Percentiles rank a stretch among this genome's conserved stretches.
Conservation (phyloP, 2,329 filamentous ascomycete species). For the Cladophialophora carrionii region DNA sequence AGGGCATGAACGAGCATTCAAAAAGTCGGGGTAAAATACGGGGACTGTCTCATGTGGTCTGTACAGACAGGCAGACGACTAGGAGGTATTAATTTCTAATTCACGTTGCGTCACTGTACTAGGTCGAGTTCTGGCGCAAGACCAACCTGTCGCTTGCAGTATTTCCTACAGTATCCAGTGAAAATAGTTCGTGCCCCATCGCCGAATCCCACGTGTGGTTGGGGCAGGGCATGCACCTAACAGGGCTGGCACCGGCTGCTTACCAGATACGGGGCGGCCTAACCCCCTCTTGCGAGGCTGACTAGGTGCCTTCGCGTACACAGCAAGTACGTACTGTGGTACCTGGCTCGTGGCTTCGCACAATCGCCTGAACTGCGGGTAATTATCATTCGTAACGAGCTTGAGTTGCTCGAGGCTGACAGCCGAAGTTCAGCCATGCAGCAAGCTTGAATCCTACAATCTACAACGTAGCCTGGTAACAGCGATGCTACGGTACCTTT, state of each 20-base stretch:
- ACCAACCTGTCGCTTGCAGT: neutral
- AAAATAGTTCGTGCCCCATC: neutral
- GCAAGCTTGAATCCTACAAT: neutral
- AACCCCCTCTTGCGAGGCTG: neutral
- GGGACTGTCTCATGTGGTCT: neutral
- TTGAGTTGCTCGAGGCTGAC: neutral
- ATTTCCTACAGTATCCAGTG: neutral
- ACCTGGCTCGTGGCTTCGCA: neutral
- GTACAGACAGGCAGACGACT: neutral
- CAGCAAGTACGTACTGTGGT: neutral
- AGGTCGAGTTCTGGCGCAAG: too few species aligned
- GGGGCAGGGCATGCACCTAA: too few species aligned
- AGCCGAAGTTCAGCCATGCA: slow-evolving; percentile 5
- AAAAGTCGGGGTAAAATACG: neutral
- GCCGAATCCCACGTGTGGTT: too few species aligned
- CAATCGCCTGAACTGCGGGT: slow-evolving; percentile 15
- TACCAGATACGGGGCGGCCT: neutral
- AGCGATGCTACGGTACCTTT: neutral
- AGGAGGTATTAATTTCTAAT: neutral
- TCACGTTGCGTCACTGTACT: neutral
- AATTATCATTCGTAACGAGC: neutral
- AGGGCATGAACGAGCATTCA: neutral
- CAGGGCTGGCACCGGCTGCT: neutral
- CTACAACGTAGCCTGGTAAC: neutral
- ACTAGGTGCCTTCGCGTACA: too few species aligned